Conservation (phyloP, 2,329 filamentous ascomycete genomes). For the Fusarium aywerte region DNA sequence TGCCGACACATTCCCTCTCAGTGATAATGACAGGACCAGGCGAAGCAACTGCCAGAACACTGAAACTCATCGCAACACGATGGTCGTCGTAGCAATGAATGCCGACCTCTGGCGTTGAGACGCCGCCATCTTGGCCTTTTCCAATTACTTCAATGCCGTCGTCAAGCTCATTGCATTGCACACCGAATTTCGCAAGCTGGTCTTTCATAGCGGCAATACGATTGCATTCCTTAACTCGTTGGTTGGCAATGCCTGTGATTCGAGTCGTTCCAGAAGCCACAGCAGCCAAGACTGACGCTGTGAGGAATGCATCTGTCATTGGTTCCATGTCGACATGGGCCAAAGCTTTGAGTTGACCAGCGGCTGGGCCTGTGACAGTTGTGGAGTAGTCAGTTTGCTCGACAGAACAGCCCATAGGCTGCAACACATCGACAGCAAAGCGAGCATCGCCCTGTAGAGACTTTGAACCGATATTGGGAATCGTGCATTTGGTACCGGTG, state of each 20-base stretch:
- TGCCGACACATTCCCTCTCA: constrained; percentile 92
- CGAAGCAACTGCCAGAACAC: constrained; percentile 80
- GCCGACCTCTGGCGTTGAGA: constrained; percentile 69
- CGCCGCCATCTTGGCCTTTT: constrained; percentile 56
- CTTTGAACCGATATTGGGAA: constrained; percentile 93
- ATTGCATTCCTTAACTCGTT: constrained; percentile 98
- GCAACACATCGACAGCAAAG: constrained; percentile 89
- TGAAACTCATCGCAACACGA: constrained; percentile 98
- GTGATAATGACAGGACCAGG: constrained; percentile 79
- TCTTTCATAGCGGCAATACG: constrained; percentile 95
- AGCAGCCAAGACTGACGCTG: constrained; percentile 90
- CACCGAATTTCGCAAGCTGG: constrained; percentile 92
- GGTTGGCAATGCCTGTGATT: constrained; percentile 95
- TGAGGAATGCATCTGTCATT: constrained; percentile 98
- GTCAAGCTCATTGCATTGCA: constrained; percentile 85
- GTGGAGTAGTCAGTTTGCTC: constrained; percentile 87
- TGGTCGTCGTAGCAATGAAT: constrained; percentile 98
- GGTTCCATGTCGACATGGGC: constrained; percentile 95
- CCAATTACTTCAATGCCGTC: constrained; percentile 87
- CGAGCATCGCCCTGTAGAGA: constrained; percentile 95
- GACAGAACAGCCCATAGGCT: constrained; percentile 93
- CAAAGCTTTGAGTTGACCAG: constrained; percentile 78
- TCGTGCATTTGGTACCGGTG: constrained; percentile 92
- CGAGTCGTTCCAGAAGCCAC: constrained; percentile 85
- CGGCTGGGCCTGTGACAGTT: constrained; percentile 87